Conservation (phyloP, 768 basidiomycete species). For the Ramaria rubella region DNA sequence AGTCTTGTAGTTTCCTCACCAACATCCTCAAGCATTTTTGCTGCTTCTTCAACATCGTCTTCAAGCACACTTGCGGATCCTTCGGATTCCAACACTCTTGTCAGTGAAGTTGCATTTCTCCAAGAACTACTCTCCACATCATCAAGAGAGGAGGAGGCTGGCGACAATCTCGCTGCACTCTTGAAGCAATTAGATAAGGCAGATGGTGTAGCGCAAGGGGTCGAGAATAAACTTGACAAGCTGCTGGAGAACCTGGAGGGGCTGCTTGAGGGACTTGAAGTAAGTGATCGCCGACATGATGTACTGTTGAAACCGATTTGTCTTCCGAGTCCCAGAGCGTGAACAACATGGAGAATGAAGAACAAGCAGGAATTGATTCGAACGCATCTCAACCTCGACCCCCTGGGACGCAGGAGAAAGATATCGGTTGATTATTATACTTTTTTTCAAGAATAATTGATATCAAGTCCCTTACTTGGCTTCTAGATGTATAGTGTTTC, state of each 20-base stretch:
- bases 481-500: no score
- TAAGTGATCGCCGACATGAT: neutral
- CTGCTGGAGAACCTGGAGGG: constrained; percentile 40
- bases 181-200: constrained; percentile 51
- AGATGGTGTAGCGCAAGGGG: constrained; percentile 49
- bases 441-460: no score
- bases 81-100: neutral
- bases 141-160: constrained; percentile 25
- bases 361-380: no score
- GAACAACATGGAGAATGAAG: no score
- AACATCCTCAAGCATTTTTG: neutral
- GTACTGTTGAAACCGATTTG: neutral
- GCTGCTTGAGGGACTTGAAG: constrained; percentile 3
- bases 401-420: no score
- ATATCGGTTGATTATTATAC: no score
- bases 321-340: no score
- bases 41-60: neutral
- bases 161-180: constrained; percentile 43
- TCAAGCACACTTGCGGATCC: neutral
- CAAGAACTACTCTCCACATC: neutral
- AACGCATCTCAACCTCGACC: no score
- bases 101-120: neutral
- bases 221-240: constrained; percentile 58
- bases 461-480: no score
- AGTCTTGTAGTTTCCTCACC: no score